Evolutionary conservation across 2,329 filamentous ascomycete genomes (phyloP), one percentile per base, ranked within the genome.

Genomic region (Neofusicoccum cordaticola): DNA sequence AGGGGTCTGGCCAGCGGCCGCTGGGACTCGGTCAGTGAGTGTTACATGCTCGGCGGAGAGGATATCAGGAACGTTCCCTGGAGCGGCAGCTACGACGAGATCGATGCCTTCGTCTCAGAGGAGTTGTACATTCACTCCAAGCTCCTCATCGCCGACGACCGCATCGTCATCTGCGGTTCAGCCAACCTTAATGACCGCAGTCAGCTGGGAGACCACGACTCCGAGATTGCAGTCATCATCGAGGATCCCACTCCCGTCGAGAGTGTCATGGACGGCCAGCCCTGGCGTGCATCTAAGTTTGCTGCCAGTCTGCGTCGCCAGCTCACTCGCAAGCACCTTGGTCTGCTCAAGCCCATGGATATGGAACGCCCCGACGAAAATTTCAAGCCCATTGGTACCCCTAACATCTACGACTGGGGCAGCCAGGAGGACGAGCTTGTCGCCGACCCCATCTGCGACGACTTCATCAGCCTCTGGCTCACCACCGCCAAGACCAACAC

Each of bases 321-420:
- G 74, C 86, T 97, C 67, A 97, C 92, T 87, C 88, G 93, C 69
- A 96, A 97, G 80, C 94, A 97, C 74, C 85, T 97, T 1, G 94
- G 94, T 48, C 84, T 97, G 8, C 82, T 97, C 9, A 88, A 85
- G 3, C 85, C 90, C 0, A 92, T 97, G 74, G 82, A 88, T 17
- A 82, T 89, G 66, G 85, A 92, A 64, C 79, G 75, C 6, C 84
- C 84, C 12, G 79, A 86, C 58, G 77, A 80, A 31, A 88, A 88
- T 73, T 87, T 80, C 69, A 79, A 85, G 67, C 86, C 85, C 0
- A 81, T 88, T 7, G 85, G 85, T 17, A 75, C 82, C 0, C 80
- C 83, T 5, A 88, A 88, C 67, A 68, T 77, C 8, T 83, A 83
- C 69, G 81, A 83, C 69, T 83, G 79, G 78, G 77, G 75, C 64